These are phyloP conservation scores for Eucalyptus victrix DNA, from an alignment of 345 rosid genomes.

Conservation along the genomic window DNA sequence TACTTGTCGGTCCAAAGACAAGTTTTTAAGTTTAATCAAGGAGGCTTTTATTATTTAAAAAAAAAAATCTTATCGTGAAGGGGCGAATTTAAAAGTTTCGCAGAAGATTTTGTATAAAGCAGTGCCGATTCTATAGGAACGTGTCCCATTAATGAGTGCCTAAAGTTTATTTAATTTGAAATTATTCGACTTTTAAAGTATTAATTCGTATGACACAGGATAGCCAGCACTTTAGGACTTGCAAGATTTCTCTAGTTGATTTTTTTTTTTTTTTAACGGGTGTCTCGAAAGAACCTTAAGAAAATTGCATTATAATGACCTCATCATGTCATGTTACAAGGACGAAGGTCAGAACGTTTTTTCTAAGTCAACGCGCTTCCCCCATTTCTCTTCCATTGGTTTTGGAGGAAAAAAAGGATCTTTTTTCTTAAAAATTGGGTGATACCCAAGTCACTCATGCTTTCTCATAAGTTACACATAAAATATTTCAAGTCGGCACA, in stretches of 20 bases:
- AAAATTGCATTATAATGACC: not conserved
- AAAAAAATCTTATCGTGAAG: not conserved
- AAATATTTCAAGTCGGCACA: not conserved
- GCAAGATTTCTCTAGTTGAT: not conserved
- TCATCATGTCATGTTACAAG: not conserved
- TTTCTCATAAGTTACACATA: not conserved
- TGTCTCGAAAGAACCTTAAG: not conserved
- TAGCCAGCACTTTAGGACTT: not conserved
- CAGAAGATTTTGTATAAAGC: not conserved
- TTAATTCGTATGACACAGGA: not conserved
- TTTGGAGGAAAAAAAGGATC: fast-evolving
- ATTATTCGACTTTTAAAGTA: not conserved
- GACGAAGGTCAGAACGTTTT: not conserved
- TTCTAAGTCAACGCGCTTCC: not conserved
- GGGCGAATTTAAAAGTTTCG: not conserved
- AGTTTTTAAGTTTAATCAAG: not conserved
- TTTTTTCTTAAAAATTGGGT: not conserved
- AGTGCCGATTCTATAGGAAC: not conserved
- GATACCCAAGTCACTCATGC: not conserved
- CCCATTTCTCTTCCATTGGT: not conserved
- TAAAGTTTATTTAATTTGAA: not conserved
- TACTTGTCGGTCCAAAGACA: not conserved
- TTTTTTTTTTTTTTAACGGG: not conserved
- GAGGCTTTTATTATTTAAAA: not conserved
- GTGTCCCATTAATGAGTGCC: not conserved